These are phyloP conservation scores for Phaeophleospora eucalypticola DNA, from an alignment of 2,329 filamentous ascomycete genomes.

Conservation along the genomic window DNA sequence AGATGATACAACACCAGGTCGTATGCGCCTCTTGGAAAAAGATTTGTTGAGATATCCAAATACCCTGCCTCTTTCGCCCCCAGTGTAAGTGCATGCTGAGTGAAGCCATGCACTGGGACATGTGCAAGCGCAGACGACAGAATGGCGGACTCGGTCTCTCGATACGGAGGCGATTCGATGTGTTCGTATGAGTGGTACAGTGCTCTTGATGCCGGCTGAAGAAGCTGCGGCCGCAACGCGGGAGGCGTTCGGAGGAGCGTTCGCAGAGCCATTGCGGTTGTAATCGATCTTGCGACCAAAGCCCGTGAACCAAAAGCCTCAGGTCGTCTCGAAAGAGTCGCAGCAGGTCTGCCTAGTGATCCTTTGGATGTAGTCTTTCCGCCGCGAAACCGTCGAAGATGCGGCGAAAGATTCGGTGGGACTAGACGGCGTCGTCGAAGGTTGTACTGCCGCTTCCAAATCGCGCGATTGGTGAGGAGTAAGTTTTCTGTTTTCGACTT, in stretches of 20 bases:
- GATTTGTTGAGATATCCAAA: slow-evolving; percentile 76
- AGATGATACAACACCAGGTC: slow-evolving; percentile 78
- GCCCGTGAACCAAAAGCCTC: no score
- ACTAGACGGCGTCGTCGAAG: no score
- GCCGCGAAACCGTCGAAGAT: no score
- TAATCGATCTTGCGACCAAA: background rate
- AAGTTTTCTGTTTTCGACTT: background rate
- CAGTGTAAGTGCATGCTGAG: slow-evolving; percentile 63
- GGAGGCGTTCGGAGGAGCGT: slow-evolving; percentile 25
- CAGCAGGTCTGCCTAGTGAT: no score
- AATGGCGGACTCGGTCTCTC: slow-evolving; percentile 66
- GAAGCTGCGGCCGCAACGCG: slow-evolving; percentile 25
- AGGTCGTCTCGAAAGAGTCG: background rate
- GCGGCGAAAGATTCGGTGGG: no score
- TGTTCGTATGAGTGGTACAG: slow-evolving; percentile 73
- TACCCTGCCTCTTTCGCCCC: slow-evolving; percentile 83
- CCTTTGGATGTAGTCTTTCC: no score
- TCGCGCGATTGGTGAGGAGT: no score
- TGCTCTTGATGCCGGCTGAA: slow-evolving; percentile 18
- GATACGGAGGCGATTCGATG: slow-evolving; percentile 60
- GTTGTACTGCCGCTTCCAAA: no score
- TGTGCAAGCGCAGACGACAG: slow-evolving; percentile 75
- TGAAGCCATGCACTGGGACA: slow-evolving; percentile 80
- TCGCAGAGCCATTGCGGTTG: slow-evolving; percentile 22
- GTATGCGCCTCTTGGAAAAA: slow-evolving; percentile 76